Evolutionary conservation across 495 filamentous ascomycete species (phyloP), one percentile per base, ranked within the genome.

Genomic region (Tuber umbilicatum): DNA sequence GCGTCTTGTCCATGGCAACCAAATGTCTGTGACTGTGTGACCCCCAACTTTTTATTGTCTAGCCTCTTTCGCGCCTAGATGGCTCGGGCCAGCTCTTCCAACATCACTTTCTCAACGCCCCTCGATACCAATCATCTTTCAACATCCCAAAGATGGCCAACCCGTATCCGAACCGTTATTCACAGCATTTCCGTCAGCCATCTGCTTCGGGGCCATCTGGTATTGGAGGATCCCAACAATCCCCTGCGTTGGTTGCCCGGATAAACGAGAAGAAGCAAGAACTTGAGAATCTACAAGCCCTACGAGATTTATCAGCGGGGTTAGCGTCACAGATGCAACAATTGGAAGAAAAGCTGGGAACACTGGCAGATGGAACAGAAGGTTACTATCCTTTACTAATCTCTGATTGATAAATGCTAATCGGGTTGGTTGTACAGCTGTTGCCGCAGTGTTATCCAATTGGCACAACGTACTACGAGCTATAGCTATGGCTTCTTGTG

Each of bases 401-500:
- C 47, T 75, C 50, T n/a, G 70, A 71, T 41, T 75, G 69, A 68
- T 64, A 35, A 69, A 74, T 42, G 70, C 80, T 72, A 76, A 73
- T 70, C 40, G 78, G 17, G 75, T 76, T 69, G 55, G 78, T 68
- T 73, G 40, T 75, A 70, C 82, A 95, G 94, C 93, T 79, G 93
- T 99, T 81, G 95, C 95, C 69, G 89, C 90, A 69, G 95, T 99
- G 27, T 85, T 99, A 76, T 88, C 92, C 69, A 99, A 99, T 83
- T 99, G 95, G 95, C 91, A 97, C 80, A 96, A 94, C 82, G 94
- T 99, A 71, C 87, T 99, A 31, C 88, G 91, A 70, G 94, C 94
- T 50, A 97, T 99, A 80, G 92, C 91, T 81, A 96, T 99, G 90
- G 94, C 96, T 74, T 97, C 93, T 71, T 89, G 95, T 99, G 89